Evolutionary conservation across 352 stramenopile genomes (phyloP).

Genomic region (Globisporangium orthogonon): DNA sequence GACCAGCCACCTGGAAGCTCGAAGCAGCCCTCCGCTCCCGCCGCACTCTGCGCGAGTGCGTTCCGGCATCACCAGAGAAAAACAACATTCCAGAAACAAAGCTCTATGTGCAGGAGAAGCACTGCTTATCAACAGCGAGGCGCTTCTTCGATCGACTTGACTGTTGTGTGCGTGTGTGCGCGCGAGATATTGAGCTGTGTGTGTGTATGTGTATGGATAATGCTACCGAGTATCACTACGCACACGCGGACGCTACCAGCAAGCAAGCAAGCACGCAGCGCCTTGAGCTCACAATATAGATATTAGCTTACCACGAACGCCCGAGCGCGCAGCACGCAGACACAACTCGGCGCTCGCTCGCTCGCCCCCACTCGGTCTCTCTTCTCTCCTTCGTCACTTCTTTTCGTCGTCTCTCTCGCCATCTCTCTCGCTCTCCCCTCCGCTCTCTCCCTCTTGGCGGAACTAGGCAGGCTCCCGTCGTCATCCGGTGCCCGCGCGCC

Average conservation of each 20-base stretch:
- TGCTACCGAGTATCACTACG: too few relatives aligned
- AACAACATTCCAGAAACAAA: background rate
- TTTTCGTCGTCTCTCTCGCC: background rate
- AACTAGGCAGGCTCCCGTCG: too few relatives aligned
- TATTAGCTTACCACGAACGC: slow-evolving; percentile 48
- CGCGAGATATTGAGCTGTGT: background rate
- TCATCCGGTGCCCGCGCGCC: too few relatives aligned
- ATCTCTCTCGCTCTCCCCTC: slow-evolving; percentile 18
- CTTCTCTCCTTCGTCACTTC: background rate
- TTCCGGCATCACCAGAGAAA: too few relatives aligned
- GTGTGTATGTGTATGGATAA: too few relatives aligned
- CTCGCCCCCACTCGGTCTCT: background rate
- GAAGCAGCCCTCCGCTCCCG: background rate
- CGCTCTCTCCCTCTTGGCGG: background rate
- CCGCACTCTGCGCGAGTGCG: too few relatives aligned
- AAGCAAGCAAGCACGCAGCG: too few relatives aligned
- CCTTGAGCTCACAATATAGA: slow-evolving; percentile 23
- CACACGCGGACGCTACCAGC: too few relatives aligned
- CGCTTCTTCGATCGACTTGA: background rate
- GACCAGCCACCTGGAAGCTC: too few relatives aligned
- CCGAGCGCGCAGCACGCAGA: slow-evolving; percentile 5
- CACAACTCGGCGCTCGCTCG: background rate
- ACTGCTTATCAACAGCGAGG: background rate
- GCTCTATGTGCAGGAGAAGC: background rate
- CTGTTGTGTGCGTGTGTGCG: background rate